These are phyloP conservation scores for Monosporozyma yasuniensis DNA, from an alignment of 805 yeast genomes.

Conservation along the genomic window DNA sequence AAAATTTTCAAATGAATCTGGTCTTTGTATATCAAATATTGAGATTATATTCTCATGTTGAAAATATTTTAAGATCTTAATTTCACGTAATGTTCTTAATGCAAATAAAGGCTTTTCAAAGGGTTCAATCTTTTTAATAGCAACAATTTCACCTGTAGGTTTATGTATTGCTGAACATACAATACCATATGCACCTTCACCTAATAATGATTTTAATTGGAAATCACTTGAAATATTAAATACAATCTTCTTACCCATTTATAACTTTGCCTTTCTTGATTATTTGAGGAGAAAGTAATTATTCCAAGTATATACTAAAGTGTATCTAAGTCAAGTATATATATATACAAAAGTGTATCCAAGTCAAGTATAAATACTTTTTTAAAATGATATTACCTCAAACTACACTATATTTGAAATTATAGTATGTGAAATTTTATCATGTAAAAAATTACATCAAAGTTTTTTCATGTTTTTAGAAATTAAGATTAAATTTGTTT, in stretches of 20 bases:
- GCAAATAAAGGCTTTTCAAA: conserved; percentile 86
- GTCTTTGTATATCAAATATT: conserved; percentile 82
- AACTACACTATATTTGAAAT: background rate
- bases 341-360: background rate
- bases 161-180: conserved; percentile 84
- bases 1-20: conserved; percentile 63
- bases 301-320: background rate
- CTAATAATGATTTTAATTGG: conserved; percentile 75
- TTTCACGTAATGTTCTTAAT: conserved; percentile 78
- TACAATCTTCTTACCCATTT: conserved; percentile 41
- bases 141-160: conserved; percentile 83
- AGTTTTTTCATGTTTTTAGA: too few species aligned
- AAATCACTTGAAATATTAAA: conserved; percentile 86
- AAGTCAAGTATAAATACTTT: too few species aligned
- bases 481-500: background rate
- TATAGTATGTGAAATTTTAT: too few species aligned
- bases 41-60: conserved; percentile 90
- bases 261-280: background rate
- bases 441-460: background rate
- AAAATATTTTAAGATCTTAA: conserved; percentile 80
- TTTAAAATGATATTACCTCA: background rate
- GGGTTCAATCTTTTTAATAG: conserved; percentile 89
- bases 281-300: too few species aligned
- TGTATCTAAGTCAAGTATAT: too few species aligned
- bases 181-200: conserved; percentile 95